A percentile compares a stretch with the other conserved stretches of the same genome.
Conservation (phyloP, 176 grass and related monocot genomes). For the Thalia dealbata region DNA sequence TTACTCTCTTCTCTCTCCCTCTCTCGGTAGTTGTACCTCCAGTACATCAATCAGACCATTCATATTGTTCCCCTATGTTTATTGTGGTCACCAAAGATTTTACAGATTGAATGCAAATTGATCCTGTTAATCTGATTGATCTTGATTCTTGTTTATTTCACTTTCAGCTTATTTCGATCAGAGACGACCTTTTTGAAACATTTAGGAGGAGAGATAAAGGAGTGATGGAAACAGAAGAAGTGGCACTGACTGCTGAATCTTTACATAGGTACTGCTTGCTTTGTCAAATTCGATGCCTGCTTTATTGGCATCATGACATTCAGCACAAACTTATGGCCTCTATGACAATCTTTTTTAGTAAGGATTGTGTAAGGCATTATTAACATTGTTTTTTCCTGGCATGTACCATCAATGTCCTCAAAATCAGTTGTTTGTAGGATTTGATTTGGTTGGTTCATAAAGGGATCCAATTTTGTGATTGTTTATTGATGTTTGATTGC, state of each 20-base stretch:
- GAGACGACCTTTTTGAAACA: constrained; percentile 91
- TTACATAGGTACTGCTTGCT: constrained; percentile 43
- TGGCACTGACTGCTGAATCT: constrained; percentile 69
- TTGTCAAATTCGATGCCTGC: too few relatives aligned
- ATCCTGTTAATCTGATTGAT: background rate
- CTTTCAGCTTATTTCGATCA: constrained; percentile 77
- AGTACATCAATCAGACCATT: background rate
- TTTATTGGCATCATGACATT: too few relatives aligned
- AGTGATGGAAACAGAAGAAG: constrained; percentile 76
- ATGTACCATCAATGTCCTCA: too few relatives aligned
- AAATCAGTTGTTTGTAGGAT: background rate
- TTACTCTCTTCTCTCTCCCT: background rate
- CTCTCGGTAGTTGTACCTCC: background rate
- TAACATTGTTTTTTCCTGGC: too few relatives aligned
- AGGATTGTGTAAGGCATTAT: too few relatives aligned
- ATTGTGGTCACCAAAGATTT: background rate
- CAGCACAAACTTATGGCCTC: too few relatives aligned
- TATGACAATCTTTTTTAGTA: too few relatives aligned
- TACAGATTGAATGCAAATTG: background rate
- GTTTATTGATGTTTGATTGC: background rate
- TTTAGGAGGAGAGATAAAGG: constrained; percentile 85
- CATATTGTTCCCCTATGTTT: background rate
- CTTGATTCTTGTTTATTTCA: background rate
- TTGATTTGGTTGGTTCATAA: background rate
- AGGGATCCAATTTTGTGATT: too few relatives aligned